phyloP scores from a whole-genome alignment of 2,329 filamentous ascomycete genomes.

The Zasmidium cellare region DNA sequence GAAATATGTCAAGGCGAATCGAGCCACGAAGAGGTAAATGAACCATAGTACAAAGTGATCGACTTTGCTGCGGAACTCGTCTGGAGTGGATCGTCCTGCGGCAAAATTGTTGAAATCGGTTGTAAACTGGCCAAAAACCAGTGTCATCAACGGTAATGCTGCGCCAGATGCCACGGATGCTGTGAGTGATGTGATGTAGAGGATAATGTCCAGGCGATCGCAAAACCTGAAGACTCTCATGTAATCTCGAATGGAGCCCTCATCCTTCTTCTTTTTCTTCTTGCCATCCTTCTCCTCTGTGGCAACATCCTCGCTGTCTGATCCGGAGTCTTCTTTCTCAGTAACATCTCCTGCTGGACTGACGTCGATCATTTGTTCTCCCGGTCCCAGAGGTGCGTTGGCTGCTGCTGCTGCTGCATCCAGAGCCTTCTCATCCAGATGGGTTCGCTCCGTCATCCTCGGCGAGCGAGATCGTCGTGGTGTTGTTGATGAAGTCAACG shows the following conservation, averaged over 20 bases:
- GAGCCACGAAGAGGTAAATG: conserved; percentile 68
- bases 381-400: not conserved
- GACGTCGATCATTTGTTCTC: conserved; percentile 1
- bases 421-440: conserved; percentile 1
- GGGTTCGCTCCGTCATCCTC: not conserved
- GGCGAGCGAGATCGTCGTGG: not conserved
- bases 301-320: not conserved
- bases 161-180: conserved; percentile 47
- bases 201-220: conserved; percentile 26
- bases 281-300: not conserved
- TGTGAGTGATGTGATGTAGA: conserved; percentile 31
- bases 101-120: conserved; percentile 47
- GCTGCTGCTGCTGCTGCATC: not conserved
- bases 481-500: not conserved
- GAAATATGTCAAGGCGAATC: conserved; percentile 64
- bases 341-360: not conserved
- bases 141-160: conserved; percentile 48
- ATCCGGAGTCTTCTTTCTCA: not conserved
- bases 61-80: conserved; percentile 23
- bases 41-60: conserved; percentile 61
- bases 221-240: conserved; percentile 34
- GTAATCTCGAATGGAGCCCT: conserved; percentile 25
- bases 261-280: conserved; percentile 4
- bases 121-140: conserved; percentile 55
- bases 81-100: conserved; percentile 11